Evolutionary conservation across 1,284 basidiomycete species (phyloP).

Genomic region (Melampsora americana): DNA sequence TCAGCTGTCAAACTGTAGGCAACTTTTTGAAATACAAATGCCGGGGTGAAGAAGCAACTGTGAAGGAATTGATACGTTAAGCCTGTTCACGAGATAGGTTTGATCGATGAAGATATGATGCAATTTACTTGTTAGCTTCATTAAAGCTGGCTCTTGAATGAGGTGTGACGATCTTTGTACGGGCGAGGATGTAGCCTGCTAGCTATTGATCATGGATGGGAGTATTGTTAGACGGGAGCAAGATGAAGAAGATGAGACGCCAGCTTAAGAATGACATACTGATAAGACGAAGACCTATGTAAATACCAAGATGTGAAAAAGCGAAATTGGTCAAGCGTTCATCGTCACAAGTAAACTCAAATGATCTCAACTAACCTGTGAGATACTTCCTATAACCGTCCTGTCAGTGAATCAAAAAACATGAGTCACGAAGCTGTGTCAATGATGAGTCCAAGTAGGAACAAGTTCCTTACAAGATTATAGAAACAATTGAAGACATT

Average conservation of each 20-base stretch:
- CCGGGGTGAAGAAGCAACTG: slow-evolving; percentile 52
- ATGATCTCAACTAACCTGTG: slow-evolving; percentile 8
- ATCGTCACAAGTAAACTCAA: too few species aligned
- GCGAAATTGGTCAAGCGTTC: too few species aligned
- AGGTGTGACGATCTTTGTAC: slow-evolving; percentile 55
- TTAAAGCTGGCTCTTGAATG: slow-evolving; percentile 52
- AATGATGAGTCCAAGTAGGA: too few species aligned
- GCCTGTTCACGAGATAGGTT: too few species aligned
- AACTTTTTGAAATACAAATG: slow-evolving; percentile 56
- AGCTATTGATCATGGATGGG: slow-evolving; percentile 37
- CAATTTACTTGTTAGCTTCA: slow-evolving; percentile 29
- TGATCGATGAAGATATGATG: too few species aligned
- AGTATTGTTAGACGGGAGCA: background rate
- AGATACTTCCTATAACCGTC: slow-evolving; percentile 33
- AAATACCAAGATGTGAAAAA: background rate
- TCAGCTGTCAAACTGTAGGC: slow-evolving; percentile 56
- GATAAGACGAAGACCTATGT: slow-evolving; percentile 42
- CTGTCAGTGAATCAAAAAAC: background rate
- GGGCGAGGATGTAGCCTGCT: slow-evolving; percentile 55
- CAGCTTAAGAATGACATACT: slow-evolving; percentile 15
- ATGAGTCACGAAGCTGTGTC: too few species aligned
- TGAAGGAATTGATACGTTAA: background rate
- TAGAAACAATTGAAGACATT: too few species aligned
- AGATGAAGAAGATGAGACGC: background rate
- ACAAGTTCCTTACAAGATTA: too few species aligned